Percentiles rank a stretch among this genome's conserved stretches.
Evolutionary conservation across 305 asterid species (phyloP).

Genomic region (Rubia peregrina): DNA sequence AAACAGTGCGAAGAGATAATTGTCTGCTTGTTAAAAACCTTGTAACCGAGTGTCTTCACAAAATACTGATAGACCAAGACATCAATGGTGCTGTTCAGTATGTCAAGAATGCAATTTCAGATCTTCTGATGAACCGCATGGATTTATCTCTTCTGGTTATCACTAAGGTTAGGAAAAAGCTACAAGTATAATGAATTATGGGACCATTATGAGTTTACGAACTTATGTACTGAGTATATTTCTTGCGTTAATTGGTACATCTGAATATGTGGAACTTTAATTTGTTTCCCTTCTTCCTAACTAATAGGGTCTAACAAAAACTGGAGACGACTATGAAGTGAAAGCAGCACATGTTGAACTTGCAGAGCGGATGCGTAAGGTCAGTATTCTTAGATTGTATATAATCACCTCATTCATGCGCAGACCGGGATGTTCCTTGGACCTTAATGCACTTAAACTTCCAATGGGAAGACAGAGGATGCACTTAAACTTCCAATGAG

Average conservation of each 20-base stretch:
- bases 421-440: background rate
- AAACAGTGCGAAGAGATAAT: slow-evolving; percentile 95
- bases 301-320: slow-evolving; percentile 87
- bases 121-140: slow-evolving; percentile 98
- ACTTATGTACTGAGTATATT: background rate
- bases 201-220: background rate
- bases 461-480: background rate
- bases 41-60: slow-evolving; percentile 86
- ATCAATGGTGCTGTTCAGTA: slow-evolving; percentile 91
- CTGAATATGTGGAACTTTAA: background rate
- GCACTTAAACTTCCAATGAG: background rate
- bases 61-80: slow-evolving; percentile 87
- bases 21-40: slow-evolving; percentile 92
- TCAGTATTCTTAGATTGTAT: slow-evolving; percentile 20
- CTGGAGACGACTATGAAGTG: slow-evolving; percentile 96
- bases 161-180: slow-evolving; percentile 59
- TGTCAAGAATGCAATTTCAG: slow-evolving; percentile 90
- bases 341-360: slow-evolving; percentile 98
- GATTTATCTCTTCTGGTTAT: slow-evolving; percentile 97
- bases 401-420: background rate
- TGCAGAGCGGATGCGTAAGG: slow-evolving; percentile 99
- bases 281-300: slow-evolving; percentile 19
- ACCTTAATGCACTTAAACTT: background rate
- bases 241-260: background rate
- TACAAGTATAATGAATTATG: background rate